These are phyloP conservation scores for Monilinia fructicola DNA, from an alignment of 2,329 filamentous ascomycete species.

Conservation along the genomic window DNA sequence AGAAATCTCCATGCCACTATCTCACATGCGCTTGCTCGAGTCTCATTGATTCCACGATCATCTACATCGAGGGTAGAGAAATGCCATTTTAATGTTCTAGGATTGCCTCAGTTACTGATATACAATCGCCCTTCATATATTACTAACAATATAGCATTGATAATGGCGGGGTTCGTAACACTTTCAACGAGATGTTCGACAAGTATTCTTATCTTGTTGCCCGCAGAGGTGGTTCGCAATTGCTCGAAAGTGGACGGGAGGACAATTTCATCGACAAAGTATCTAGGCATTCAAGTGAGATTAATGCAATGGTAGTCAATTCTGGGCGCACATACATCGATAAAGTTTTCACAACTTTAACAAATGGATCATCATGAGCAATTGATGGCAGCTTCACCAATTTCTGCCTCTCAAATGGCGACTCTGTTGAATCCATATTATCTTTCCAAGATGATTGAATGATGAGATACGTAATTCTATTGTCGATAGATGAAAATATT, in stretches of 20 bases:
- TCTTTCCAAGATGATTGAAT: not conserved
- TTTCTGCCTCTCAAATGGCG: conserved; percentile 4
- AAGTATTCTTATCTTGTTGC: conserved; percentile 56
- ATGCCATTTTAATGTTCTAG: conserved; percentile 73
- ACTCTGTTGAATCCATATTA: not conserved
- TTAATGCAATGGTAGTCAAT: not conserved
- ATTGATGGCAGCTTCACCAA: conserved; percentile 54
- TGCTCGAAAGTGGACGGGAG: conserved; percentile 72
- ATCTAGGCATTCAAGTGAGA: conserved; percentile 47
- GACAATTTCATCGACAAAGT: conserved; percentile 61
- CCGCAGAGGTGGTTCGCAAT: conserved; percentile 64
- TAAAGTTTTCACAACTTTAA: conserved; percentile 65
- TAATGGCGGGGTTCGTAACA: conserved; percentile 67
- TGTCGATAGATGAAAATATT: too few relatives aligned
- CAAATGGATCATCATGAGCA: conserved; percentile 57
- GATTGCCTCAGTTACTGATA: conserved; percentile 16
- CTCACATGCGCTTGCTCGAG: conserved; percentile 73
- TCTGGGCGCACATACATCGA: conserved; percentile 49
- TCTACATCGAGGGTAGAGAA: conserved; percentile 61
- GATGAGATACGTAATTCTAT: not conserved
- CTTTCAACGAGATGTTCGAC: conserved; percentile 63
- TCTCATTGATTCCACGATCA: conserved; percentile 64
- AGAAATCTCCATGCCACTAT: conserved; percentile 80
- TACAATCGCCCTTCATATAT: not conserved
- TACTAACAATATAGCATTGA: conserved; percentile 71